Evolutionary conservation across 306 rosid genomes (phyloP).

Genomic region (Betula pendula): DNA sequence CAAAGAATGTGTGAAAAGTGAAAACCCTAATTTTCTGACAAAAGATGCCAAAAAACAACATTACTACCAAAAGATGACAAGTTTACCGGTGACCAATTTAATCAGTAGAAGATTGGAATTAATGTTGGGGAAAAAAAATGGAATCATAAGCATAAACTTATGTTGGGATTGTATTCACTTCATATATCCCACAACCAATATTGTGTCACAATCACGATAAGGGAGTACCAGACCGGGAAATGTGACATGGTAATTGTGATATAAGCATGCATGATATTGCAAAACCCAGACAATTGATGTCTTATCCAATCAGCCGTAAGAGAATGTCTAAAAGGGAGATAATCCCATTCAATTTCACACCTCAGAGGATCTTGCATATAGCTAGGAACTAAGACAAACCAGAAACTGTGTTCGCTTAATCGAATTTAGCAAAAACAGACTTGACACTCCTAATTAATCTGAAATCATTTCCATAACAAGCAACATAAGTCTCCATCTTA

Average conservation of each 20-base stretch:
- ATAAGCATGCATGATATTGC: neutral
- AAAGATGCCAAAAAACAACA: neutral
- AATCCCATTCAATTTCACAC: neutral
- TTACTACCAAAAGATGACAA: neutral
- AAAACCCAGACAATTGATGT: neutral
- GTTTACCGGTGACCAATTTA: neutral
- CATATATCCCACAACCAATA: neutral
- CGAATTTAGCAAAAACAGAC: neutral
- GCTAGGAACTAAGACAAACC: neutral
- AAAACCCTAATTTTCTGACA: conserved; percentile 6
- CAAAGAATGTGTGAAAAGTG: conserved; percentile 16
- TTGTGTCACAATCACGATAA: neutral
- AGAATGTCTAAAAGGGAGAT: neutral
- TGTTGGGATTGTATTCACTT: neutral
- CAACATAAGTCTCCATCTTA: neutral
- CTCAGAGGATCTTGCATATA: neutral
- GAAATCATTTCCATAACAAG: neutral
- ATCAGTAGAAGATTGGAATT: neutral
- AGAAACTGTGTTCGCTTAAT: neutral
- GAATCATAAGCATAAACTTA: neutral
- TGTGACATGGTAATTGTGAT: neutral
- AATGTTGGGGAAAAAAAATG: neutral
- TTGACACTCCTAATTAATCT: neutral
- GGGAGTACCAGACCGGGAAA: neutral
- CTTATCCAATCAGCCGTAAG: neutral